Evolutionary conservation across 495 filamentous ascomycete genomes (phyloP).

Genomic region (Aspergillus olivimuriae): DNA sequence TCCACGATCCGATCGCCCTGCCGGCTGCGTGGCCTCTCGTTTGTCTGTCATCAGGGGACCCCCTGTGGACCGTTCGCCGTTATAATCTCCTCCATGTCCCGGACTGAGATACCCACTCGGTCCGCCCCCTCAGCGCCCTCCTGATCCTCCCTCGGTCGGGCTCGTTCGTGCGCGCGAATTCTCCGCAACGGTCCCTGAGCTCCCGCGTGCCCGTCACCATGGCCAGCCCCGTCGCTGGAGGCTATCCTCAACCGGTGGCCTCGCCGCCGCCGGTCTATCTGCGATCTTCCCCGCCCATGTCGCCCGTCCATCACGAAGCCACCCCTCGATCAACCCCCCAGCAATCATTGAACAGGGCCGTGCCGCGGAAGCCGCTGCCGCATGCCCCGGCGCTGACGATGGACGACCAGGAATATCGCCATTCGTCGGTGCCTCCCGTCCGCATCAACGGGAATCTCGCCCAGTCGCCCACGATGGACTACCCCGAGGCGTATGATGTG

Average conservation of each 20-base stretch:
- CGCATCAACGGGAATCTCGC: conserved; percentile 30
- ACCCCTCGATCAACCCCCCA: conserved; percentile 19
- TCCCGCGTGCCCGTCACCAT: too few relatives aligned
- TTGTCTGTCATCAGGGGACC: too few relatives aligned
- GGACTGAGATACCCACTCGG: conserved; percentile 7
- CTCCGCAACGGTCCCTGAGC: too few relatives aligned
- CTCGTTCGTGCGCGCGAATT: too few relatives aligned
- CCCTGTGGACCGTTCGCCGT: not conserved
- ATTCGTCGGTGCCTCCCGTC: conserved; percentile 35
- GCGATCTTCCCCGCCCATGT: conserved; percentile 31
- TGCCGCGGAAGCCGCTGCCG: conserved; percentile 23
- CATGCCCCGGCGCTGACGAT: conserved; percentile 12
- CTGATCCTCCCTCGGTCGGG: not conserved
- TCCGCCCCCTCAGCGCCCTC: not conserved
- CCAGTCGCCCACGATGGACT: conserved; percentile 27
- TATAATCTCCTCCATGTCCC: conserved; percentile 10
- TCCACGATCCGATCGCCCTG: conserved; percentile 4
- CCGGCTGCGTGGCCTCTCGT: not conserved
- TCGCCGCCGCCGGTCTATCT: conserved; percentile 40
- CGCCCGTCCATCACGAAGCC: conserved; percentile 17
- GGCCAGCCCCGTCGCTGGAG: conserved; percentile 24
- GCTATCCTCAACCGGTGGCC: conserved; percentile 25
- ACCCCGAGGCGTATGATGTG: conserved; percentile 17
- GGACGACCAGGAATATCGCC: conserved; percentile 22
- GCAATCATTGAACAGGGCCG: conserved; percentile 15